Base-by-base conservation (phyloP, 2,329 filamentous ascomycete genomes). In the Arthroderma uncinatum region DNA sequence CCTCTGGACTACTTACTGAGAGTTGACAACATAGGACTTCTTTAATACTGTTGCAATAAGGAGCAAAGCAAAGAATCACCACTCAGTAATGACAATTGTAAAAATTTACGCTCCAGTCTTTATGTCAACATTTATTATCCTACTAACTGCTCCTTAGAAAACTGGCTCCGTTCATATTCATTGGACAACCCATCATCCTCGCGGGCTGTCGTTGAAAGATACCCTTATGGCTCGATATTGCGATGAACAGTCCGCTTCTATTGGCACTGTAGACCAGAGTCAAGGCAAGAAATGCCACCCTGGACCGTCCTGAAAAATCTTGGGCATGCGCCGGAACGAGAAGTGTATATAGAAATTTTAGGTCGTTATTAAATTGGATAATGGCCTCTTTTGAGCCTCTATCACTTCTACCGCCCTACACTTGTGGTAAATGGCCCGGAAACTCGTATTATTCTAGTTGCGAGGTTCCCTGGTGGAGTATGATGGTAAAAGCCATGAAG, bases 41-140 rank as follows among this genome's bases (percentile, higher is more conserved):
- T 23, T 53, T 12, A 36, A 57, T 12, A 48, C 47, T 34, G 36
- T 57, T 36, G 55, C 28, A 10, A 53, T 53, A 23, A 33, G 47
- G 19, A 57, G 55, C 60, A 65, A 70, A 16, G 61, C 62, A 8
- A 68, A 70, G 60, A 71, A 70, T 53, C 71, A 73, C 58, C 71
- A 73, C 63, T 63, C 71, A 21, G 71, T 66, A 1, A 71, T 73
- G 64, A 72, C 68, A 2, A 57, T 72, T 57, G 71, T 73, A 65
- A 3, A 25, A 6, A 36, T 34, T 53, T 61, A 68, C 64, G 6
- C 36, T 33, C 37, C 36, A 30, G 7, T 19, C 1, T 14, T 25
- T 21, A 12, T 33, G 8, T 28, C 8, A 44, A 14, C 8, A 9
- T n/a, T 44, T 16, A 33, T 25, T 30, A 14, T 12, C 39, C 47